phyloP scores from a whole-genome alignment of 352 stramenopile species.

The Phytophthora syringae region DNA sequence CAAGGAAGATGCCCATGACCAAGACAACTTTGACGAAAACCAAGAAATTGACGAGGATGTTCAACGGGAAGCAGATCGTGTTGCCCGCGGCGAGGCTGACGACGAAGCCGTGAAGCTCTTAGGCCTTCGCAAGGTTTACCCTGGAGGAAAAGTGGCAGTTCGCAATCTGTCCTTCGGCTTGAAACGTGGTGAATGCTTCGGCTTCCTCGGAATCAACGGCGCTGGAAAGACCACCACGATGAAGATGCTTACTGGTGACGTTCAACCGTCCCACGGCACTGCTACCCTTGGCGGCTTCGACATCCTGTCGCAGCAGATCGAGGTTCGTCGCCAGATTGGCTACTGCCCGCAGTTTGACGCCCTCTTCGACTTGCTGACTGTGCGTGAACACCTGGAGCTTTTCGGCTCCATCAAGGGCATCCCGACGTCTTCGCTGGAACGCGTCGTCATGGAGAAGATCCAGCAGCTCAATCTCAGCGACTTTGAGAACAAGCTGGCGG shows the following conservation, averaged over 20 bases:
- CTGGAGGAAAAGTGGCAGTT: slow-evolving; percentile 76
- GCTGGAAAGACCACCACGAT: slow-evolving; percentile 95
- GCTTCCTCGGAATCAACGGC: slow-evolving; percentile 94
- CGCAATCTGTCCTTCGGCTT: slow-evolving; percentile 75
- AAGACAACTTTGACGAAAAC: slow-evolving; percentile 12
- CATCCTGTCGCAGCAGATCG: slow-evolving; percentile 56
- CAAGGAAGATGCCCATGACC: slow-evolving; percentile 17
- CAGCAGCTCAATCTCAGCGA: slow-evolving; percentile 77
- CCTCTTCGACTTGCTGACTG: slow-evolving; percentile 83
- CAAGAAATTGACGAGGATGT: slow-evolving; percentile 44
- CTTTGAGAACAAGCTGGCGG: slow-evolving; percentile 82
- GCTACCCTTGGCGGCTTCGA: slow-evolving; percentile 44
- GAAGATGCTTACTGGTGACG: slow-evolving; percentile 93
- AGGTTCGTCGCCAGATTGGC: slow-evolving; percentile 76
- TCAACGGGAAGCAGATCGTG: slow-evolving; percentile 31
- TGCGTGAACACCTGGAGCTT: slow-evolving; percentile 89
- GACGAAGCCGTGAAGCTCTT: slow-evolving; percentile 53
- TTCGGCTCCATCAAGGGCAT: slow-evolving; percentile 93
- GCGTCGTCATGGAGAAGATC: slow-evolving; percentile 77
- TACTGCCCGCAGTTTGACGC: slow-evolving; percentile 93
- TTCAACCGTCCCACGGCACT: slow-evolving; percentile 51
- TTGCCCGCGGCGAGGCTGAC: slow-evolving; percentile 24
- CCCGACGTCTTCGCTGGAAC: slow-evolving; percentile 43
- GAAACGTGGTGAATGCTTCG: slow-evolving; percentile 92
- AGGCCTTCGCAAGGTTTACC: slow-evolving; percentile 80